Conservation (phyloP, 345 rosid genomes). For the Populus davidiana region DNA sequence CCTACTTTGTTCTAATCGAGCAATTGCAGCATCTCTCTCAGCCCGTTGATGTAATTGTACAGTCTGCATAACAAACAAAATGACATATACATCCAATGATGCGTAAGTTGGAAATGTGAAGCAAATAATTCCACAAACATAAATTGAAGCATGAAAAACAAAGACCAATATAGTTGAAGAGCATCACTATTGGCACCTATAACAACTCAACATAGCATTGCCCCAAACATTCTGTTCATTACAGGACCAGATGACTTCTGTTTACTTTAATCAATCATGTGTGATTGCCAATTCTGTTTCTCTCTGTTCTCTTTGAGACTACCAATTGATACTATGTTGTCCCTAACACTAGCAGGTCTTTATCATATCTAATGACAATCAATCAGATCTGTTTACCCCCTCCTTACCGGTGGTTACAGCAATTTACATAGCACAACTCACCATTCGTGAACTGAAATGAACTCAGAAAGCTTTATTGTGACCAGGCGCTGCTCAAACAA, state of each 20-base stretch:
- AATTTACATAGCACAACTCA: neutral
- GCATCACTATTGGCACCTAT: neutral
- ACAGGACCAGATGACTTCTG: neutral
- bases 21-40: slow-evolving; percentile 86
- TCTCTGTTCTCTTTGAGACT: neutral
- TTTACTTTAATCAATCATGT: neutral
- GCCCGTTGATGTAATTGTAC: slow-evolving; percentile 79
- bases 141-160: slow-evolving; percentile 6
- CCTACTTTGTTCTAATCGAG: slow-evolving; percentile 85
- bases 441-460: neutral
- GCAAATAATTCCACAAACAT: neutral
- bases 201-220: neutral
- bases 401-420: neutral
- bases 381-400: neutral
- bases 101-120: neutral
- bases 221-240: neutral
- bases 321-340: neutral
- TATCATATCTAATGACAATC: neutral
- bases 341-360: neutral
- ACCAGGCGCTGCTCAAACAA: neutral
- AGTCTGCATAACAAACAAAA: slow-evolving; percentile 44
- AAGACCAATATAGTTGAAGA: neutral
- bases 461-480: neutral
- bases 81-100: neutral
- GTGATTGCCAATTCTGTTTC: neutral